Evolutionary conservation across 2,329 filamentous ascomycete genomes (phyloP).

Genomic region (Periconia macrospinosa): DNA sequence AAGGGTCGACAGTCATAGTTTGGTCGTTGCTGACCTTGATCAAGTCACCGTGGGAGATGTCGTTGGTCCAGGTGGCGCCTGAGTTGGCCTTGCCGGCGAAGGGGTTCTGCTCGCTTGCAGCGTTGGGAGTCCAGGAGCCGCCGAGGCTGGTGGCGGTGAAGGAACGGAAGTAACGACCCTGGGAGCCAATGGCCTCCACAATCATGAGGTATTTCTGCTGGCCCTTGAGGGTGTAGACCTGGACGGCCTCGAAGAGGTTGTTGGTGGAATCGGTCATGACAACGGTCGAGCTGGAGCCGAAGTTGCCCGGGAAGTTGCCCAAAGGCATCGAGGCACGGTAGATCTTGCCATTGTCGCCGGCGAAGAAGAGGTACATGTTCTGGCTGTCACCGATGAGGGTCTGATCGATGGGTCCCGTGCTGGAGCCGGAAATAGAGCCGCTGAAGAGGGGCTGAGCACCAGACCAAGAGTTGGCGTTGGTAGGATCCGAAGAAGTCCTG

Average conservation of each 20-base stretch:
- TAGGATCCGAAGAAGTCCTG: slow-evolving; percentile 60
- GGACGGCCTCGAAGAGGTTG: slow-evolving; percentile 67
- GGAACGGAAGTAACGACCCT: slow-evolving; percentile 67
- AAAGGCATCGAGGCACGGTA: slow-evolving; percentile 67
- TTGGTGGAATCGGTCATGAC: slow-evolving; percentile 57
- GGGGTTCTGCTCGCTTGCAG: slow-evolving; percentile 57
- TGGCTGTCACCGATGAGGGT: slow-evolving; percentile 63
- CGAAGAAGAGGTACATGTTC: slow-evolving; percentile 70
- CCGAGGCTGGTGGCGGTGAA: slow-evolving; percentile 62
- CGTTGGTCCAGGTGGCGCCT: slow-evolving; percentile 66
- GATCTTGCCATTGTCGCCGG: slow-evolving; percentile 67
- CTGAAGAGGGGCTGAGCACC: slow-evolving; percentile 58
- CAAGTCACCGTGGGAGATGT: slow-evolving; percentile 68
- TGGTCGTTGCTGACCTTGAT: slow-evolving; percentile 61
- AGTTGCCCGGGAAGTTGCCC: slow-evolving; percentile 62
- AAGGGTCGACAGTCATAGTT: slow-evolving; percentile 64
- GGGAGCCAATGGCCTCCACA: slow-evolving; percentile 61
- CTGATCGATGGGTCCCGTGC: slow-evolving; percentile 64
- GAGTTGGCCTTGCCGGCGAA: slow-evolving; percentile 69
- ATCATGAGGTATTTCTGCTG: slow-evolving; percentile 66
- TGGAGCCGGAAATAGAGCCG: slow-evolving; percentile 55
- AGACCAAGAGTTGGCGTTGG: slow-evolving; percentile 61
- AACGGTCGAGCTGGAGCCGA: slow-evolving; percentile 55
- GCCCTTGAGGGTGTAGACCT: slow-evolving; percentile 64
- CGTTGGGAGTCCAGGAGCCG: slow-evolving; percentile 63